Base-by-base conservation (phyloP, 768 basidiomycete species). In the Lanmaoa rubissima region DNA sequence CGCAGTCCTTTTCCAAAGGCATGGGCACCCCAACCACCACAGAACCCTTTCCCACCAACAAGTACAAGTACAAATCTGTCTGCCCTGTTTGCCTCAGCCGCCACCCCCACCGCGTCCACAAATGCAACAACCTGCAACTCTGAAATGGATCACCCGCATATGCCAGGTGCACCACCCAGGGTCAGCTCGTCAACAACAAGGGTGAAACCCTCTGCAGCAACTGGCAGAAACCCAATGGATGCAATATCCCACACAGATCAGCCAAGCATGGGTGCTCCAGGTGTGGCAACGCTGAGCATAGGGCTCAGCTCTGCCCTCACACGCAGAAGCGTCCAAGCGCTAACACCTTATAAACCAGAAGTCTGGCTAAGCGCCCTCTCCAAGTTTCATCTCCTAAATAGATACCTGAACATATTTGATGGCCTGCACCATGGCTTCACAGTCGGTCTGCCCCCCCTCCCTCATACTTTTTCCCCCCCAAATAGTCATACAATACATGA, bases 181-280 rank as follows among this genome's bases (percentile, higher is more conserved):
- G 48, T 0, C 1, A 10, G 2, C 12, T 43, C 6, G 4, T 43
- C 2, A 14, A 43, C 3, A 4, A 11, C 24, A 21, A 7, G 7
- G 21, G 21, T 0, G 2, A 6, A 0, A 2, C 11, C 13, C 2
- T 26, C 0, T 43, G 42, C 13, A 24, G 13, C 2, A 21, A 43
- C 7, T 26, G 42, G 42, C 42, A 43, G 5, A 43, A 43, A 14
- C 21, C 21, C 1, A 43, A 43, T 5, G 7, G 24, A 0, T 43
- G 42, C 24, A 10, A 12, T 21, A 7, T 6, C n/a, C 7, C 39
- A 8, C 39, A 40, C 39, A 17, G 10, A 8, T 40, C 39, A 2
- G 26, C 26, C 26, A 26, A 26, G 26, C 26, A 26, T 5, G 26
- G 26, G 5, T 26, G 26, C 26, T 26, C 26, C 0, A 14, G 42